Evolutionary conservation across 441 rosid genomes (phyloP), one percentile per base, ranked within the genome.

Genomic region (Eruca vesicaria): DNA sequence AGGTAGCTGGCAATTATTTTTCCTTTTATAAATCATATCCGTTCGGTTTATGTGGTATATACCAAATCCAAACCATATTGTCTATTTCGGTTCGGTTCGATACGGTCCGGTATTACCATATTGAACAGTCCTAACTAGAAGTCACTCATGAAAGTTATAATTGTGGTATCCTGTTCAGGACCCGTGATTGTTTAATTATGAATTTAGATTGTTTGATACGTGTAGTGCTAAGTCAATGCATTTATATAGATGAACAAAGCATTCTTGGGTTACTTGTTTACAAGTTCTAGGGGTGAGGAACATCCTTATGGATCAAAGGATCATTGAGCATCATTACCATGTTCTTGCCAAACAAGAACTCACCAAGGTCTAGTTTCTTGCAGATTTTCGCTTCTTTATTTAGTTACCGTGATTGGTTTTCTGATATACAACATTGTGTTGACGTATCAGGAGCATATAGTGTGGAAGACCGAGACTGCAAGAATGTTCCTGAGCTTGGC

Each of bases 311-410:
- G 94, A 23, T 23, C 99, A 96, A 79, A 87, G 89, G 89, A 96
- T 94, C 68, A 94, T 81, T 69, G 97, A 92, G 76, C 90, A 98
- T 18, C 98, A 96, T 78, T 91, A 96, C 76, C 98, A 93, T 57
- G 88, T 96, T 79, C 98, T 96, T 52, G 98, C 98, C 66, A 96
- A 93, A 78, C 98, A 93, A 87, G 98, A 96, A 84, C 86, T 96
- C 63, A 96, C 98, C 48, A 93, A 90, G 98, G 99, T 94, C 19
- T 19, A 79, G 4, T 64, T 70, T 75, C 75, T 61, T 65, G 41
- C 36, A n/a, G 38, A 63, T 21, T 69, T 29, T 64, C 9, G 15
- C 19, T 36, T 52, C 53, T 69, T 50, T 6, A 23, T 18, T 20
- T 45, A 16, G 0, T 7, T 16, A 5, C 5, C 5, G 1, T 60